These are phyloP conservation scores for Kockovaella imperatae DNA, from an alignment of 768 basidiomycete genomes.

Conservation along the genomic window DNA sequence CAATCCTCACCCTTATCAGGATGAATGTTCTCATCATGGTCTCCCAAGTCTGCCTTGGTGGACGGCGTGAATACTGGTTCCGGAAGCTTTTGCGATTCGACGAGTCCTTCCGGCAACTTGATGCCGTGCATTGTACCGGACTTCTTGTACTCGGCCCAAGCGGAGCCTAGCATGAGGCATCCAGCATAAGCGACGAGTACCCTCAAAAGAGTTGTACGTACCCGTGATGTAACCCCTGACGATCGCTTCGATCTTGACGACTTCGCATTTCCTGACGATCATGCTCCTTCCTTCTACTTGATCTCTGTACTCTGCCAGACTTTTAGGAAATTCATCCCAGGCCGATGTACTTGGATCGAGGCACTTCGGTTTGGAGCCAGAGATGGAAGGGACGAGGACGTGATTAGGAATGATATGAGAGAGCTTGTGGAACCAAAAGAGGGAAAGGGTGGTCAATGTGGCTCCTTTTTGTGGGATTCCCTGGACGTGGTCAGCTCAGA, in stretches of 20 bases:
- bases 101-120: constrained; percentile 60
- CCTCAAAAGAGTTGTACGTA: constrained; percentile 42
- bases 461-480: constrained; percentile 91
- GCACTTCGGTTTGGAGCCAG: constrained; percentile 2
- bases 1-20: constrained; percentile 67
- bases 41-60: constrained; percentile 89
- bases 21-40: constrained; percentile 93
- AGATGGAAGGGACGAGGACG: constrained; percentile 64
- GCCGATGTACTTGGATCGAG: constrained; percentile 19
- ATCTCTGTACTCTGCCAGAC: constrained; percentile 63
- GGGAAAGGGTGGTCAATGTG: constrained; percentile 77
- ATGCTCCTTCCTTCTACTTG: constrained; percentile 79
- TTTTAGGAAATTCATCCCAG: constrained; percentile 68
- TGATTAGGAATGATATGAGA: constrained; percentile 76
- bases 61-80: constrained; percentile 89
- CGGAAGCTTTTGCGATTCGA: constrained; percentile 77
- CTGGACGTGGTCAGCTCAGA: constrained; percentile 47
- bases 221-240: constrained; percentile 96
- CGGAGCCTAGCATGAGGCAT: constrained; percentile 62
- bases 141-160: constrained; percentile 88
- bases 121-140: constrained; percentile 82
- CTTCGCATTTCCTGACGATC: constrained; percentile 81
- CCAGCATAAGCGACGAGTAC: not conserved
- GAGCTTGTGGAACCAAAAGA: constrained; percentile 91
- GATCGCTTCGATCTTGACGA: constrained; percentile 88